Percentiles rank a stretch among this genome's conserved stretches.
Evolutionary conservation across 2,329 filamentous ascomycete species (phyloP).

Genomic region (Ascochyta pisi): DNA sequence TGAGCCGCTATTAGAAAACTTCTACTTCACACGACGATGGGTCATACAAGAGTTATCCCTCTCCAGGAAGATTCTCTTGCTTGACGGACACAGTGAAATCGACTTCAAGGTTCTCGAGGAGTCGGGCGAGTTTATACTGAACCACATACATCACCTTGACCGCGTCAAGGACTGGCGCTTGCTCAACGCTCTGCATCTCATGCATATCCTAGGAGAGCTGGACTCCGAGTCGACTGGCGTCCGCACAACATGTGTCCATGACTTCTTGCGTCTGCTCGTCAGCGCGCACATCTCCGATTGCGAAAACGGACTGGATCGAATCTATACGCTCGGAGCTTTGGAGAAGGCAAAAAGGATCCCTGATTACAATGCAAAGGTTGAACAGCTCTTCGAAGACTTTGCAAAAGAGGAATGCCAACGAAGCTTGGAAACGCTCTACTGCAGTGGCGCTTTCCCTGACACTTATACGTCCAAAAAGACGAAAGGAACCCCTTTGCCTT

Average conservation of each 20-base stretch:
- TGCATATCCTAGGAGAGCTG: background rate
- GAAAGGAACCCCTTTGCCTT: background rate
- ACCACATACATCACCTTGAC: background rate
- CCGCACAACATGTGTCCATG: background rate
- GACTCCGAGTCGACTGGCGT: background rate
- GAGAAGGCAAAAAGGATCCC: background rate
- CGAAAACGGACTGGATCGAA: background rate
- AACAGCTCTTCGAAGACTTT: background rate
- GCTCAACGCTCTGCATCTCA: slow-evolving; percentile 1
- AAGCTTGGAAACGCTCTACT: background rate
- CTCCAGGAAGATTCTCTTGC: background rate
- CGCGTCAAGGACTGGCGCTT: background rate
- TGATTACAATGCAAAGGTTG: background rate
- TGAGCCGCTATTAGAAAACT: background rate
- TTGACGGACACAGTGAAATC: background rate
- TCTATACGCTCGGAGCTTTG: background rate
- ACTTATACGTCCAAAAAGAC: background rate
- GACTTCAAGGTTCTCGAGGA: background rate
- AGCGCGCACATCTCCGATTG: background rate
- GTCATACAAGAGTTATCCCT: slow-evolving; percentile 2
- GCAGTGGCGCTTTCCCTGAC: background rate
- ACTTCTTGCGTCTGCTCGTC: background rate
- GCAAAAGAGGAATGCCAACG: background rate
- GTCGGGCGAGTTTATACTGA: background rate
- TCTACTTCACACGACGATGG: slow-evolving; percentile 2